These are phyloP conservation scores for Colletotrichum gigasporum DNA, from an alignment of 2,329 filamentous ascomycete genomes.

Conservation along the genomic window DNA sequence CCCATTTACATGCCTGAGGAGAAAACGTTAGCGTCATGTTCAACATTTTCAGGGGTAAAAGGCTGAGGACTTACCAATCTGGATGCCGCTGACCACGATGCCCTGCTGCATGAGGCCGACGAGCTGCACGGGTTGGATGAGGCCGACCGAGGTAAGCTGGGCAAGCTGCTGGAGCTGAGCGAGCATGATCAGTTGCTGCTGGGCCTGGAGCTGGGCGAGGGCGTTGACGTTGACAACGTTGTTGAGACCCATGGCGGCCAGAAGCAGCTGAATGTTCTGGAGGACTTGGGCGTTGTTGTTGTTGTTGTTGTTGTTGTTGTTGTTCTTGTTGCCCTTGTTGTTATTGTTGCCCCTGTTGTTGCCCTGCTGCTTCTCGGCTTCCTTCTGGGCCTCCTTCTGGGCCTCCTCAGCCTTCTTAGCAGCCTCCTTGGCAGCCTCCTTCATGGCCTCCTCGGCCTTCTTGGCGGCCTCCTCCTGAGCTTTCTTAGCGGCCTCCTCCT, in stretches of 20 bases:
- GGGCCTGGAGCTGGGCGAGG: slow-evolving; percentile 39
- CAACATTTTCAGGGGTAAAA: no score
- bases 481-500: slow-evolving; percentile 24
- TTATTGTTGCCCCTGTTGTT: slow-evolving; percentile 36
- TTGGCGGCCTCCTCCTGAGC: slow-evolving; percentile 21
- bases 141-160: slow-evolving; percentile 36
- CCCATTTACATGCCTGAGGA: slow-evolving; percentile 28
- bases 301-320: slow-evolving; percentile 29
- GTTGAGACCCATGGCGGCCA: slow-evolving; percentile 40
- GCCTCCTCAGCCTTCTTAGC: slow-evolving; percentile 22
- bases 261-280: slow-evolving; percentile 35
- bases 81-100: slow-evolving; percentile 32
- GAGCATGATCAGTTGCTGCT: slow-evolving; percentile 38
- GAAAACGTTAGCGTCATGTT: not conserved
- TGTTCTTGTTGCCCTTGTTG: slow-evolving; percentile 40
- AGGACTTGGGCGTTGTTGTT: slow-evolving; percentile 30
- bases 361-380: not conserved
- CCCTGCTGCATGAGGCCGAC: slow-evolving; percentile 36
- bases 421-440: slow-evolving; percentile 19
- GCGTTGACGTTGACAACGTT: slow-evolving; percentile 38
- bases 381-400: slow-evolving; percentile 7
- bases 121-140: slow-evolving; percentile 36
- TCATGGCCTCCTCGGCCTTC: not conserved
- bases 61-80: slow-evolving; percentile 42
- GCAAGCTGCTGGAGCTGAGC: slow-evolving; percentile 39